These are phyloP conservation scores for Hanseniaspora lindneri DNA, from an alignment of 805 yeast species.

Conservation along the genomic window DNA sequence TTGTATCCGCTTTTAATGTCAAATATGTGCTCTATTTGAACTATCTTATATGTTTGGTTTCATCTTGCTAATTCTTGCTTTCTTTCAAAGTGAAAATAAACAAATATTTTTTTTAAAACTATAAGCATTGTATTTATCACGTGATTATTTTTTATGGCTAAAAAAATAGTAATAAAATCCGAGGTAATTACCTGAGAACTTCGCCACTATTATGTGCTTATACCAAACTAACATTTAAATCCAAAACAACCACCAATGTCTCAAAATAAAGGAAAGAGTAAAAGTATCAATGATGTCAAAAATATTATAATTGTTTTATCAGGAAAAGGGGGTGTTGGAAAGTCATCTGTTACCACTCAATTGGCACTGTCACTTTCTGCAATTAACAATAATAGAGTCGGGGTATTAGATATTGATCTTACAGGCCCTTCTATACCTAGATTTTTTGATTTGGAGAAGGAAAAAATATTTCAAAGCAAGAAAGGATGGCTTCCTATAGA, in stretches of 20 bases:
- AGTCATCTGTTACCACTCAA: constrained; percentile 91
- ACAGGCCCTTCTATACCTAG: constrained; percentile 96
- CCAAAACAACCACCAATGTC: neutral
- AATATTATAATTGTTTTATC: constrained; percentile 76
- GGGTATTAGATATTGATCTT: constrained; percentile 85
- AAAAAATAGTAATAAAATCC: too few species aligned
- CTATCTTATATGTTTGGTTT: too few species aligned
- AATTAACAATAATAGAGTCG: constrained; percentile 48
- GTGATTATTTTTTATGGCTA: too few species aligned
- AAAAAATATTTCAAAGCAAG: constrained; percentile 67
- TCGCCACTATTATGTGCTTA: too few species aligned
- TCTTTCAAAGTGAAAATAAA: too few species aligned
- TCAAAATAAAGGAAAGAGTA: neutral
- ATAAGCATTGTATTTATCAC: too few species aligned
- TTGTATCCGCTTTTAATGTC: too few species aligned
- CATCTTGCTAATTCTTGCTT: too few species aligned
- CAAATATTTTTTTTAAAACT: too few species aligned
- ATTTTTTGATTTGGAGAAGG: constrained; percentile 81
- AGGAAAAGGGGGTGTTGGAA: constrained; percentile 97
- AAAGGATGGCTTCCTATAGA: constrained; percentile 88
- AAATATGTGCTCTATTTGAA: too few species aligned
- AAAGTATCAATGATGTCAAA: constrained; percentile 41
- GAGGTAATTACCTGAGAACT: too few species aligned
- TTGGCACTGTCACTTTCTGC: constrained; percentile 65
- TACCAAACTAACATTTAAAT: too few species aligned